Conservation (phyloP, 208 protist species). For the Trypanosoma platydactyli region DNA sequence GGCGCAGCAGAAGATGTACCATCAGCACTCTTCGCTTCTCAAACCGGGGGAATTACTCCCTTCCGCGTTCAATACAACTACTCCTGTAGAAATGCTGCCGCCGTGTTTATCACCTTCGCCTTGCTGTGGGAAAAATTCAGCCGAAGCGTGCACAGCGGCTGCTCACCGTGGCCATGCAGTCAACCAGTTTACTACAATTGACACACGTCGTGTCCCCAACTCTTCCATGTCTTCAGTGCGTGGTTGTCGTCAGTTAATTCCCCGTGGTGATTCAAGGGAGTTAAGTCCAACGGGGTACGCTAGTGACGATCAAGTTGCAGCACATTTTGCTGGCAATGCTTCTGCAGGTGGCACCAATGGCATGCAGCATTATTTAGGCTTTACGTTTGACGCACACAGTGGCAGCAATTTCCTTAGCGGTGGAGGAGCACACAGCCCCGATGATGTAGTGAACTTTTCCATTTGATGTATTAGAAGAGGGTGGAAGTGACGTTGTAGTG, state of each 20-base stretch:
- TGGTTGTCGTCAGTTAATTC: too few species aligned
- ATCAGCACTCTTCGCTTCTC: too few species aligned
- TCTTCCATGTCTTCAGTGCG: neutral
- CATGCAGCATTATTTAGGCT: constrained; percentile 29
- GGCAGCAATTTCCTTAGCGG: constrained; percentile 17
- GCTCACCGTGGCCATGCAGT: neutral
- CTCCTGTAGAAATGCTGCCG: too few species aligned
- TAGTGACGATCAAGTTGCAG: neutral
- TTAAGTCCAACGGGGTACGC: too few species aligned
- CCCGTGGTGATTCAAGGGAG: too few species aligned
- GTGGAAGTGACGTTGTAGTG: neutral
- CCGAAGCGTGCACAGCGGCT: neutral
- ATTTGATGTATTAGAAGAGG: neutral
- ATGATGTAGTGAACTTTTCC: constrained; percentile 1
- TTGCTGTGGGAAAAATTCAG: neutral
- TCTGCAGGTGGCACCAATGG: constrained; percentile 1
- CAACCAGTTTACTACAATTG: neutral
- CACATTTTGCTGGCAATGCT: neutral
- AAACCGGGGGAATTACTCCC: too few species aligned
- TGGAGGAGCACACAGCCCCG: neutral
- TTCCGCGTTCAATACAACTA: too few species aligned
- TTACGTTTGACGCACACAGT: constrained; percentile 21
- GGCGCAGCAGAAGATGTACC: too few species aligned
- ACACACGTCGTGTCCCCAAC: neutral
- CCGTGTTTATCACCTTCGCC: neutral